These are phyloP conservation scores for Triangularia setosa DNA, from an alignment of 2,329 filamentous ascomycete genomes.

Conservation along the genomic window DNA sequence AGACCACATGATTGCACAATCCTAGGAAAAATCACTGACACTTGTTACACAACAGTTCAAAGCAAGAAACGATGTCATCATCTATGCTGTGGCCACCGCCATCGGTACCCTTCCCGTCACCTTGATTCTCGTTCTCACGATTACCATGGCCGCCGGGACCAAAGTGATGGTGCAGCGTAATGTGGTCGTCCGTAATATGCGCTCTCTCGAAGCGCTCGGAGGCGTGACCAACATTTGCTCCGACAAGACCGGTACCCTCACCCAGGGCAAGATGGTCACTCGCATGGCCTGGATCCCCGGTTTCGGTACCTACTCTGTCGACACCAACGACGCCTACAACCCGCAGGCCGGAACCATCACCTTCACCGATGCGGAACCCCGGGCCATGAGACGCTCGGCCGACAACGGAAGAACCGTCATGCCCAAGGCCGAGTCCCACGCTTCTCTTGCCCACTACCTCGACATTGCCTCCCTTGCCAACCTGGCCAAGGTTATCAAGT, in stretches of 20 bases:
- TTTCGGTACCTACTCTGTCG: constrained; percentile 48
- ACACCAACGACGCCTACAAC: constrained; percentile 58
- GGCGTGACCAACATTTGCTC: constrained; percentile 44
- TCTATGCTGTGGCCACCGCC: constrained; percentile 57
- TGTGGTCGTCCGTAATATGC: constrained; percentile 55
- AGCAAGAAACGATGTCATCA: constrained; percentile 52
- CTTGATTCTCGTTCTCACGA: constrained; percentile 62
- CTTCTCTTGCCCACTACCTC: constrained; percentile 45
- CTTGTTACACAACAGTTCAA: constrained; percentile 34
- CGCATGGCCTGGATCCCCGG: constrained; percentile 59
- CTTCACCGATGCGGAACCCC: constrained; percentile 8
- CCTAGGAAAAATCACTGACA: background rate
- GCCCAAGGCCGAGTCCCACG: constrained; percentile 31
- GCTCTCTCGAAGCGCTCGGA: constrained; percentile 51
- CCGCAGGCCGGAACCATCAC: constrained; percentile 33
- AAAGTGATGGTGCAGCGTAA: constrained; percentile 41
- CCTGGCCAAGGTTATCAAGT: constrained; percentile 36
- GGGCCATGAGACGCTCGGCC: constrained; percentile 29
- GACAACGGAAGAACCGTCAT: background rate
- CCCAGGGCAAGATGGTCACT: constrained; percentile 57
- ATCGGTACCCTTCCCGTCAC: constrained; percentile 56
- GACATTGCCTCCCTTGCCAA: constrained; percentile 58
- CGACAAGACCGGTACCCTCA: constrained; percentile 62
- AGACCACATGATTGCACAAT: constrained; percentile 26
- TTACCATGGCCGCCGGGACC: constrained; percentile 61